Conservation (phyloP, 2,329 filamentous ascomycete species). For the Trichoderma lentiforme region DNA sequence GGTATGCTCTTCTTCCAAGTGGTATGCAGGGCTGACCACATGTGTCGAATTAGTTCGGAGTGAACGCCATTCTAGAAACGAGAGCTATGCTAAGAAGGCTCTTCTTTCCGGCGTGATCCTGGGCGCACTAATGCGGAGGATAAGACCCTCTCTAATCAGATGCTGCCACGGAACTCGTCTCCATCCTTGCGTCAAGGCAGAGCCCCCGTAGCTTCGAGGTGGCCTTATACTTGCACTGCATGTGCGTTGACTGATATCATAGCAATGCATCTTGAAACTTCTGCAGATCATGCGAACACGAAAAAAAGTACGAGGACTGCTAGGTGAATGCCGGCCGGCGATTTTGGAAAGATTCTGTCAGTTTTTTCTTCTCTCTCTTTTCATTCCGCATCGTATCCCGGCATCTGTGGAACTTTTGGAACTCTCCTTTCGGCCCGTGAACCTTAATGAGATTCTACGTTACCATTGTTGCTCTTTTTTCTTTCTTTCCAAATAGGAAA, state of each 20-base stretch:
- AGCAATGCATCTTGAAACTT: neutral
- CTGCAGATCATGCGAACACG: neutral
- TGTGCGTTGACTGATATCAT: conserved; percentile 3
- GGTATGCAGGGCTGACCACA: conserved; percentile 9
- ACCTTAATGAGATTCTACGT: neutral
- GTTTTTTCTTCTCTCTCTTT: neutral
- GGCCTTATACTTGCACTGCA: neutral
- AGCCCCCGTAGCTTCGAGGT: neutral
- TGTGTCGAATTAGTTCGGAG: neutral
- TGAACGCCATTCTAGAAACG: conserved; percentile 16
- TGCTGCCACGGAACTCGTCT: conserved; percentile 13
- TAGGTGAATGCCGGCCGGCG: neutral
- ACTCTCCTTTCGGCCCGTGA: neutral
- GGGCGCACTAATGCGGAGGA: conserved; percentile 11
- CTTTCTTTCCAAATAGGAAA: neutral
- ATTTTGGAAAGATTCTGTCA: neutral
- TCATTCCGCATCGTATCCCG: neutral
- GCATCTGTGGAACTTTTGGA: neutral
- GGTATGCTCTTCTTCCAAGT: neutral
- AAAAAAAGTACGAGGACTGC: neutral
- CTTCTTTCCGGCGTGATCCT: neutral
- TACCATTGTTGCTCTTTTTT: neutral
- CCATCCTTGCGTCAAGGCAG: neutral
- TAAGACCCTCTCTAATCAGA: conserved; percentile 16
- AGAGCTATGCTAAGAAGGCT: neutral